Evolutionary conservation across 2,329 filamentous ascomycete genomes (phyloP), one percentile per base, ranked within the genome.

Genomic region (Verticillium nubilum): DNA sequence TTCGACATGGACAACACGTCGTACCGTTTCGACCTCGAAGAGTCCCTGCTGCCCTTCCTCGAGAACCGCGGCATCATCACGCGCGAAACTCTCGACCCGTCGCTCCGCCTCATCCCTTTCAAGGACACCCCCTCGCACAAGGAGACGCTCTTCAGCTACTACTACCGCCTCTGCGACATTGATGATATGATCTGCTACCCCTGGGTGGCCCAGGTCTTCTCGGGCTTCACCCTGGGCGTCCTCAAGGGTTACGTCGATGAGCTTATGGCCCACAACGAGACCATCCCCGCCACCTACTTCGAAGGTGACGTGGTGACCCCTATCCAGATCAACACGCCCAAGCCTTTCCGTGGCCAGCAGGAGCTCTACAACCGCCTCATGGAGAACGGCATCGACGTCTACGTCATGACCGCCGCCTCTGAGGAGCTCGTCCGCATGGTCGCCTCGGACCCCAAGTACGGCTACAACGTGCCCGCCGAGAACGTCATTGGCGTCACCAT

Each of bases 1-100:
- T 77, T 77, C 53, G 74, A 78, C 67, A 78, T 78, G 76, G 76
- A 78, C 69, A 78, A 78, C 66, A 78, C 76, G 2, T 73, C 71
- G 62, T 78, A 73, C 37, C 70, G 69, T 55, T 76, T 68, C 56
- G 76, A 78, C 57, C 63, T 78, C 12, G 75, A 78, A 59, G 76
- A 78, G 66, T 76, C 74, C 2, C 67, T 78, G 57, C 66, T 78
- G 57, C 75, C 76, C 2, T 78, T 67, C 52, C 74, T 78, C 55
- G 76, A 78, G 62, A 73, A 70, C 67, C 67, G 70, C 58, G 73
- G 74, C 37, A 67, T 78, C 52, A 57, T 78, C 25, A 76, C 74
- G 2, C 73, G 76, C 59, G 72, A 76, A 28, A 71, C 66, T 17
- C 68, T 78, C 64, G 75, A 78, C 61, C 73, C 73, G 5, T 68